Evolutionary conservation across 768 basidiomycete species (phyloP).

Genomic region (Mycena maculata): DNA sequence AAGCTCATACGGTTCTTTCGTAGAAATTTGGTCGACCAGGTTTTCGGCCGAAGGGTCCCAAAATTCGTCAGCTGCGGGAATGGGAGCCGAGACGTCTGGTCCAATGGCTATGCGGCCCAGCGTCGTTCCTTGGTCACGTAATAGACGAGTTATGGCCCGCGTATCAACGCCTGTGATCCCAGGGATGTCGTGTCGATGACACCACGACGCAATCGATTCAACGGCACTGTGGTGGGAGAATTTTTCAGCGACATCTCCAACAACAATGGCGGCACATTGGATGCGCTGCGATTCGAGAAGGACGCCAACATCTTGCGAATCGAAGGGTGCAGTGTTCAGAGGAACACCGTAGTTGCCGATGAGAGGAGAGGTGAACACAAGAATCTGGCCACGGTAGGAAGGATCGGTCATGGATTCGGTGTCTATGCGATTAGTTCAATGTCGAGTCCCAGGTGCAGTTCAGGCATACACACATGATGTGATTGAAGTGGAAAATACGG

Average conservation of each 20-base stretch:
- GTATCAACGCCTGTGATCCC: slow-evolving; percentile 98
- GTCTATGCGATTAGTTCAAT: slow-evolving; percentile 61
- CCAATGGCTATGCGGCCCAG: slow-evolving; percentile 92
- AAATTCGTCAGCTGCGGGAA: slow-evolving; percentile 77
- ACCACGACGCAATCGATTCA: slow-evolving; percentile 95
- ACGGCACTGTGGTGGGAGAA: slow-evolving; percentile 96
- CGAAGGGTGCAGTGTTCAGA: slow-evolving; percentile 74
- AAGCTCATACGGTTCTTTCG: slow-evolving; percentile 83
- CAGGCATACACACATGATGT: slow-evolving; percentile 82
- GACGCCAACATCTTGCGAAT: slow-evolving; percentile 85
- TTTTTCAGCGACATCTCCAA: slow-evolving; percentile 93
- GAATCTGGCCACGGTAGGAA: slow-evolving; percentile 96
- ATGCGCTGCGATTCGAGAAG: slow-evolving; percentile 90
- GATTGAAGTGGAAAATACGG: slow-evolving; percentile 98
- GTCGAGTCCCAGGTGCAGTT: not conserved
- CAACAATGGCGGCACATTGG: slow-evolving; percentile 93
- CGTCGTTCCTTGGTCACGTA: slow-evolving; percentile 97
- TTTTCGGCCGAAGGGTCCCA: slow-evolving; percentile 96
- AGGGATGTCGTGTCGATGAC: slow-evolving; percentile 87
- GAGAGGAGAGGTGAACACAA: slow-evolving; percentile 98
- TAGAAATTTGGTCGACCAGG: slow-evolving; percentile 93
- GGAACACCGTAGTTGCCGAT: slow-evolving; percentile 99
- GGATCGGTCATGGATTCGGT: slow-evolving; percentile 99
- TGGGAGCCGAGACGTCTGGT: slow-evolving; percentile 66
- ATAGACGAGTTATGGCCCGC: slow-evolving; percentile 91